Evolutionary conservation across 169 alveolate genomes (phyloP), one percentile per base, ranked within the genome.

Genomic region (Plasmodium gaboni): DNA sequence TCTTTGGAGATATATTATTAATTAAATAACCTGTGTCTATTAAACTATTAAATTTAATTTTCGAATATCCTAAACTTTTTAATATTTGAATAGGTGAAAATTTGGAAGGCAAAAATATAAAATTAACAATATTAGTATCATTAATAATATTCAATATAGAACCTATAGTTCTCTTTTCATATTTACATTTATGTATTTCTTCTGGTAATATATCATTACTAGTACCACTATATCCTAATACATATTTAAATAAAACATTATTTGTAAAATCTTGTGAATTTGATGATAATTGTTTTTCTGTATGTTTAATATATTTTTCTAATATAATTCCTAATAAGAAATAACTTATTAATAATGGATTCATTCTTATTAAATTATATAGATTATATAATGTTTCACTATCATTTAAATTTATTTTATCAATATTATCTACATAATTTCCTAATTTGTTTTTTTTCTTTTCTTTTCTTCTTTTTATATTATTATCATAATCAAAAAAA

Each of bases 141-240:
- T 96, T 93, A 4, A 96, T 88, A 60, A 95, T 90, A 51, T 89
- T 86, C 22, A 96, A 76, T 64, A 97, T 95, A 22, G 94, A 93
- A 9, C 98, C 98, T 74, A 96, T 98, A 12, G 97, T 95, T 76
- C 98, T 97, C 32, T 90, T 95, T 51, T 95, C 97, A 93, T 94
- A 97, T 87, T 93, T 91, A 92, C 98, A 96, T 19, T 73, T 74
- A 60, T 97, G 97, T 92, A 97, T 88, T 50, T 95, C 97, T 61
- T 89, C 95, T 0, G 99, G 99, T 74, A 97, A 92, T 78, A 97
- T 95, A 83, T 96, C 98, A 70, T 97, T 95, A 28, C 98, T 98
- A 26, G 99, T 97, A 2, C 99, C 99, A 32, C 98, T 95, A 95
- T 96, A 97, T 19, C 99, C 99, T 46, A 97, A 92, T 50, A 98